Evolutionary conservation across 305 asterid genomes (phyloP).

Genomic region (Nicotiana rustica): DNA sequence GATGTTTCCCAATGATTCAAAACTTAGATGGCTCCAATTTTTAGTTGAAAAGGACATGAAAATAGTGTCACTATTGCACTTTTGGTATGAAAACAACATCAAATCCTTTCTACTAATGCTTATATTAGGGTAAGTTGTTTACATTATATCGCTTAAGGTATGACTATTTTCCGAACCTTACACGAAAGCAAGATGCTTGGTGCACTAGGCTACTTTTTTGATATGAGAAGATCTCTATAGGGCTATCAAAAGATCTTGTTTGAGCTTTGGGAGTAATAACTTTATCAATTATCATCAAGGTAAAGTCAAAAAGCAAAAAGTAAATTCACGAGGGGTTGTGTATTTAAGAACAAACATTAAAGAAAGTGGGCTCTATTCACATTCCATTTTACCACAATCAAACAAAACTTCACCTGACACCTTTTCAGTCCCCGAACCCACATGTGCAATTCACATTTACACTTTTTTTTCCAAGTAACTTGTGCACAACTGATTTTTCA

Average conservation of each 20-base stretch:
- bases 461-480: not conserved
- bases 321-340: constrained; percentile 11
- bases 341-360: not conserved
- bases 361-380: constrained; percentile 7
- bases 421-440: not conserved
- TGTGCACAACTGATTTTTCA: not conserved
- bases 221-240: not conserved
- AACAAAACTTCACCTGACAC: constrained; percentile 20
- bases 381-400: constrained; percentile 27
- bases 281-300: not conserved
- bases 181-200: too few relatives aligned
- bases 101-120: not conserved
- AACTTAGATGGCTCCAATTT: not conserved
- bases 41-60: constrained; percentile 18
- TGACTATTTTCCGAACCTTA: too few relatives aligned
- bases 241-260: not conserved
- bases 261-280: not conserved
- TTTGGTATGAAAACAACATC: not conserved
- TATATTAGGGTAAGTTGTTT: too few relatives aligned
- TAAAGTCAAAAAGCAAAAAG: not conserved
- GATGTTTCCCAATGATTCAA: constrained; percentile 19
- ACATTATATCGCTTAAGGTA: too few relatives aligned
- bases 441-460: not conserved
- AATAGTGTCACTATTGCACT: not conserved
- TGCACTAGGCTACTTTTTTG: too few relatives aligned